These are phyloP conservation scores for Sporisorium iseilematis-ciliati DNA, from an alignment of 1,284 basidiomycete species.

Conservation along the genomic window DNA sequence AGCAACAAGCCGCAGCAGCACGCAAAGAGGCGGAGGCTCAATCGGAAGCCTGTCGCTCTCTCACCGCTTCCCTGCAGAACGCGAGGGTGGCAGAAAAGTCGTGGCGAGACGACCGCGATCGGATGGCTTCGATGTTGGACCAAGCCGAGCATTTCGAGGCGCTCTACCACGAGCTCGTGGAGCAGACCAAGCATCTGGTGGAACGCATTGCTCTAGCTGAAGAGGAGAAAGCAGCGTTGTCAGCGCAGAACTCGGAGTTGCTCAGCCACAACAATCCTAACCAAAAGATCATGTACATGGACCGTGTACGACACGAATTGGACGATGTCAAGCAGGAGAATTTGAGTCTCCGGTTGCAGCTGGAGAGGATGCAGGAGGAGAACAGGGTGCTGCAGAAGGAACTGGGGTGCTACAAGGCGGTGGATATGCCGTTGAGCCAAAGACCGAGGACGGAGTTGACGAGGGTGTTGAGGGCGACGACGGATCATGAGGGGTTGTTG, in stretches of 20 bases:
- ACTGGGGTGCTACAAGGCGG: conserved; percentile 32
- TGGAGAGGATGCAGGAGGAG: conserved; percentile 28
- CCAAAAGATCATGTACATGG: conserved; percentile 55
- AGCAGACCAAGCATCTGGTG: conserved; percentile 38
- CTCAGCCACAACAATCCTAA: conserved; percentile 47
- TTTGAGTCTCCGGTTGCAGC: conserved; percentile 18
- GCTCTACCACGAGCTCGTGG: conserved; percentile 41
- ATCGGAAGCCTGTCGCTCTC: conserved; percentile 26
- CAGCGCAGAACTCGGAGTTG: conserved; percentile 43
- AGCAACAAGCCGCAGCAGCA: conserved; percentile 15
- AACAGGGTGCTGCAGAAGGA: conserved; percentile 24
- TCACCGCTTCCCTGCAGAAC: conserved; percentile 34
- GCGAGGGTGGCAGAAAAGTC: conserved; percentile 38
- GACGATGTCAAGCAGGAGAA: conserved; percentile 41
- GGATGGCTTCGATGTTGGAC: conserved; percentile 31
- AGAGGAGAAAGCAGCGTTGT: conserved; percentile 32
- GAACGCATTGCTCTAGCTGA: conserved; percentile 40
- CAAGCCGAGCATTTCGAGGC: conserved; percentile 25
- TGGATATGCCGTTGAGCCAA: conserved; percentile 41
- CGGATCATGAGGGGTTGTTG: conserved; percentile 30
- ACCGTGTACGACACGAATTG: conserved; percentile 37
- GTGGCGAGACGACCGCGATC: conserved; percentile 38
- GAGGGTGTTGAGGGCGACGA: conserved; percentile 25
- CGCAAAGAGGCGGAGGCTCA: conserved; percentile 24
- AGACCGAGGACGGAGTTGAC: conserved; percentile 40